Conservation (phyloP, 208 protist species). For the Trypanosomatidae sp. region DNA sequence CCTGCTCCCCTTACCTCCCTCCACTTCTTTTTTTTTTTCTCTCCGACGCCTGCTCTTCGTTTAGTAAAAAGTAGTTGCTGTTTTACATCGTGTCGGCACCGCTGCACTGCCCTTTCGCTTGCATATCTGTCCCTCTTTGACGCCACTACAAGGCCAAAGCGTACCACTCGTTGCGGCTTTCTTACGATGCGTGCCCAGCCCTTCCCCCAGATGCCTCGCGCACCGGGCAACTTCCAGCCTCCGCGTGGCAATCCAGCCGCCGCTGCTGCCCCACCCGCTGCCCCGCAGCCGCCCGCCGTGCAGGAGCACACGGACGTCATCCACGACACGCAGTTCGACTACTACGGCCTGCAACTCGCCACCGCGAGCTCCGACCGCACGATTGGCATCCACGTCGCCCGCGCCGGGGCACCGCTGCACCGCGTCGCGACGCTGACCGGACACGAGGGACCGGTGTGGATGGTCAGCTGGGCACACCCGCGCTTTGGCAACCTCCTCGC, state of each 20-base stretch:
- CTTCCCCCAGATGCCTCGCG: conserved; percentile 20
- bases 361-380: conserved; percentile 97
- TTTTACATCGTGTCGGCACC: too few relatives aligned
- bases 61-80: too few relatives aligned
- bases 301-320: conserved; percentile 89
- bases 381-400: conserved; percentile 95
- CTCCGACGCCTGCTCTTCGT: too few relatives aligned
- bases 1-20: too few relatives aligned
- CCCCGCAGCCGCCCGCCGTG: conserved; percentile 9
- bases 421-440: conserved; percentile 76
- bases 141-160: too few relatives aligned
- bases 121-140: too few relatives aligned
- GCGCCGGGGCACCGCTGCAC: conserved; percentile 39
- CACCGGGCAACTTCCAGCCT: conserved; percentile 13
- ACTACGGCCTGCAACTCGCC: conserved; percentile 97
- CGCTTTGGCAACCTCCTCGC: conserved; percentile 96
- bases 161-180: too few relatives aligned
- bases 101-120: too few relatives aligned
- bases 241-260: conserved; percentile 2
- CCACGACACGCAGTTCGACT: conserved; percentile 98
- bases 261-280: background rate
- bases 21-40: too few relatives aligned
- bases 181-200: conserved; percentile 13
- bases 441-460: conserved; percentile 98
- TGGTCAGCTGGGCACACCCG: conserved; percentile 98